Conservation (phyloP, 257 asterid species). For the Nicotiana tabacum region DNA sequence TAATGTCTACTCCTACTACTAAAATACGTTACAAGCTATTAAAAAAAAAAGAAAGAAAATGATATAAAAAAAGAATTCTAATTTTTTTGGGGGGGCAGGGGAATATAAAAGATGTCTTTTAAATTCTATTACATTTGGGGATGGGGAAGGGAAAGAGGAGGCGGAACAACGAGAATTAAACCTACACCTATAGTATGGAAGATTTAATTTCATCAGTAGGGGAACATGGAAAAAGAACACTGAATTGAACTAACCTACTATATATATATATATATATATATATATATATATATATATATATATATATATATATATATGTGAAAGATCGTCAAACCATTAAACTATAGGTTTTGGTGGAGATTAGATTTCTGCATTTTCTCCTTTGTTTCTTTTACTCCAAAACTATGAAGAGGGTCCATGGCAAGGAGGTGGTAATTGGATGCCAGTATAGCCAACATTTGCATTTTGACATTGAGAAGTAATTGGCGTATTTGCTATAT, state of each 20-base stretch:
- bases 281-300: no score
- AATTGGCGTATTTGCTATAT: constrained; percentile 6
- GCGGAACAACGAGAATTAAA: not conserved
- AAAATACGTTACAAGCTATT: not conserved
- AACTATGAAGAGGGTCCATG: not conserved
- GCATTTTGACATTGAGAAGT: constrained; percentile 40
- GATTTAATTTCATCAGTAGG: no score
- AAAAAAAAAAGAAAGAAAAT: not conserved
- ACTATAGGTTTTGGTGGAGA: not conserved
- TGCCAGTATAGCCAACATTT: constrained; percentile 31
- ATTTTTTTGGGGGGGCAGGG: not conserved
- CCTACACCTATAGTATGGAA: not conserved
- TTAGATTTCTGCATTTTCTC: not conserved
- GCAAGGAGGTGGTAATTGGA: constrained; percentile 47
- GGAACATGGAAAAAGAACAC: no score
- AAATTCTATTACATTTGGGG: not conserved
- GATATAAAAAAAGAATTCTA: not conserved
- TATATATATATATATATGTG: no score
- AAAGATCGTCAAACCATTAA: no score
- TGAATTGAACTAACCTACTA: not conserved
- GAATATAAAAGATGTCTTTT: not conserved
- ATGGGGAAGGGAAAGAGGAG: not conserved
- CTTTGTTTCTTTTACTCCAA: not conserved
- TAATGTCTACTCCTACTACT: not conserved
- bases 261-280: no score